Evolutionary conservation across 208 protist genomes (phyloP), one percentile per base, ranked within the genome.

Genomic region (Blastocrithidia nonstop): DNA sequence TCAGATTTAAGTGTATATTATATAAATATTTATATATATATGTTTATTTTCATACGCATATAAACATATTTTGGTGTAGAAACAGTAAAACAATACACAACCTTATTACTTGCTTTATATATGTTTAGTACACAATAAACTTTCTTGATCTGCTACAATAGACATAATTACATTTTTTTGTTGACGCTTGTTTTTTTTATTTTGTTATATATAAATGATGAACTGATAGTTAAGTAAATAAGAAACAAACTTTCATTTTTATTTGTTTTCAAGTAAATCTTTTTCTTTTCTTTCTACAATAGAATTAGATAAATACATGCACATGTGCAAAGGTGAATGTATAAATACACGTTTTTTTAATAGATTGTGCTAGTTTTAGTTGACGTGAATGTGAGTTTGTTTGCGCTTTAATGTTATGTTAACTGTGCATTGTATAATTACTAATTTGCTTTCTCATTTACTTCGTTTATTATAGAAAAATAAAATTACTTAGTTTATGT

Each of bases 181-280:
- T n/a, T n/a, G n/a, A n/a, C n/a, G n/a, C n/a, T 52, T 13, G 38
- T 38, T 61, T 29, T 50, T 15, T 42, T 5, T 57, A 24, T 43
- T 23, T 56, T 28, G 51, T 20, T 20, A 29, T 50, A 45, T 20
- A 25, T 46, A n/a, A 47, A 20, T 31, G 43, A 27, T 5, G 26
- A 57, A 16, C 23, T 47, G 9, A 26, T 2, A 8, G 39, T 21
- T 31, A 51, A 33, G 43, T 45, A 15, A 52, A 52, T 49, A 15
- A 47, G 41, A 4, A n/a, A 45, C 39, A 31, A 20, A 45, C 15
- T 29, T 6, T 32, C 11, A 45, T 6, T 25, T 42, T 13, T 8
- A 22, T 22, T 49, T 44, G 19, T 48, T 51, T 19, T 16, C 27
- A 41, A 21, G 24, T 23, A 51, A 19, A 45, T 28, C 32, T 20